phyloP scores from a whole-genome alignment of 1,284 basidiomycete genomes.

The Malassezia psittaci region DNA sequence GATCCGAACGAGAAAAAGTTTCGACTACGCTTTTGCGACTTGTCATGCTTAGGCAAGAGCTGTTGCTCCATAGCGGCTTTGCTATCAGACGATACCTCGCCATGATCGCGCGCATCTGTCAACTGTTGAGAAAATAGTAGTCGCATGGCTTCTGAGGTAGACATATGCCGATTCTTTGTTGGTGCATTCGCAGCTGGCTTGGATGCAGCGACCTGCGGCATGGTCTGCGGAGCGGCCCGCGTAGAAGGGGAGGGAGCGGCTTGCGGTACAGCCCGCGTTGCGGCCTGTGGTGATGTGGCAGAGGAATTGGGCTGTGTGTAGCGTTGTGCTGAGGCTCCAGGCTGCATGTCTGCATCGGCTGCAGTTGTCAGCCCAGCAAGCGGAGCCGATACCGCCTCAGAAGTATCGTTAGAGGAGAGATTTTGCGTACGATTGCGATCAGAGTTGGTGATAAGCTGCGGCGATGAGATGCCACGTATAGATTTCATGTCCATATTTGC shows the following conservation, averaged over 20 bases:
- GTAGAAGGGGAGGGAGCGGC: neutral
- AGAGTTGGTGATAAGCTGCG: too few species aligned
- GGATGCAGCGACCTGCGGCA: neutral
- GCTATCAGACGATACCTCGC: neutral
- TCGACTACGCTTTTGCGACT: neutral
- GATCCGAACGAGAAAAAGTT: neutral
- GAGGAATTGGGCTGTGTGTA: too few species aligned
- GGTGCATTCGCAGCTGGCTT: neutral
- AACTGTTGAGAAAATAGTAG: neutral
- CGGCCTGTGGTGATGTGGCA: too few species aligned
- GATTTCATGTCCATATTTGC: neutral
- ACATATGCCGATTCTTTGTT: neutral
- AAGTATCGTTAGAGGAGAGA: too few species aligned
- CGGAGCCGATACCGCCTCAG: too few species aligned
- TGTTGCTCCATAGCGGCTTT: neutral
- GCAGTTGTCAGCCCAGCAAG: neutral
- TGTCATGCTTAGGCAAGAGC: neutral
- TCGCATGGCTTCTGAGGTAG: neutral
- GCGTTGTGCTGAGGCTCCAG: neutral
- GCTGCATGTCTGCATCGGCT: too few species aligned
- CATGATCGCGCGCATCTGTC: neutral
- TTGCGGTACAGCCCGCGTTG: too few species aligned
- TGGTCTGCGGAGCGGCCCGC: neutral
- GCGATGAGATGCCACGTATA: too few species aligned
- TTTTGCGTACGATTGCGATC: too few species aligned